Conservation (phyloP, 768 basidiomycete genomes). For the Mycena epipterygia region DNA sequence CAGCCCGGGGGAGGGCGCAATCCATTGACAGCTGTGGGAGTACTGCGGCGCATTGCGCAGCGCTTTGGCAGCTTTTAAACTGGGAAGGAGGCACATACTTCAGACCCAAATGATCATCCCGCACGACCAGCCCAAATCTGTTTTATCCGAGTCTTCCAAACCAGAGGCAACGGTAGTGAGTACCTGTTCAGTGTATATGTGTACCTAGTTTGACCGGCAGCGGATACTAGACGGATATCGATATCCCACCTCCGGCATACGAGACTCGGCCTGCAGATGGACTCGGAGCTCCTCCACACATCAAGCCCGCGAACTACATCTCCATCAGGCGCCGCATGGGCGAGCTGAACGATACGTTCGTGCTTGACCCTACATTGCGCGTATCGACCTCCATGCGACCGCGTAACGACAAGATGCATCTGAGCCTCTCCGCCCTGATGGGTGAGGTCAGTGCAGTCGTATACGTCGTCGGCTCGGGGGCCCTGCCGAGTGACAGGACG, state of each 20-base stretch:
- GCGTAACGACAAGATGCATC: conserved; percentile 7
- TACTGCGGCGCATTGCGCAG: background rate
- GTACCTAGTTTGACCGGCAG: background rate
- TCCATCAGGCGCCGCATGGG: conserved; percentile 14
- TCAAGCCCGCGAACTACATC: conserved; percentile 23
- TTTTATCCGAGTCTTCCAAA: background rate
- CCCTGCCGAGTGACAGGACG: conserved; percentile 16
- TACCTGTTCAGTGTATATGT: background rate
- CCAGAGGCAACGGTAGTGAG: background rate
- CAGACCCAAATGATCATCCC: conserved; percentile 5
- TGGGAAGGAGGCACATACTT: no score
- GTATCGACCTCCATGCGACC: conserved; percentile 20
- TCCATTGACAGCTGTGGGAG: background rate
- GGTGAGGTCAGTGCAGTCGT: conserved; percentile 21
- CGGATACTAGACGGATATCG: background rate
- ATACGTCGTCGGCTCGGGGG: conserved; percentile 12
- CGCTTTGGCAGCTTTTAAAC: background rate
- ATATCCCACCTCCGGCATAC: conserved; percentile 13
- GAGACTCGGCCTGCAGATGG: background rate
- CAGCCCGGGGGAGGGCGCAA: background rate
- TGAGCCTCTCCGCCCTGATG: conserved; percentile 24
- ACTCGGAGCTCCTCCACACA: background rate
- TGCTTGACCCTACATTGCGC: conserved; percentile 28
- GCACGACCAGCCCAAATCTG: background rate
- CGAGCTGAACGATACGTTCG: conserved; percentile 30